Conservation (phyloP, 768 basidiomycete species). For the Chalciporus sphaerocephalus region DNA sequence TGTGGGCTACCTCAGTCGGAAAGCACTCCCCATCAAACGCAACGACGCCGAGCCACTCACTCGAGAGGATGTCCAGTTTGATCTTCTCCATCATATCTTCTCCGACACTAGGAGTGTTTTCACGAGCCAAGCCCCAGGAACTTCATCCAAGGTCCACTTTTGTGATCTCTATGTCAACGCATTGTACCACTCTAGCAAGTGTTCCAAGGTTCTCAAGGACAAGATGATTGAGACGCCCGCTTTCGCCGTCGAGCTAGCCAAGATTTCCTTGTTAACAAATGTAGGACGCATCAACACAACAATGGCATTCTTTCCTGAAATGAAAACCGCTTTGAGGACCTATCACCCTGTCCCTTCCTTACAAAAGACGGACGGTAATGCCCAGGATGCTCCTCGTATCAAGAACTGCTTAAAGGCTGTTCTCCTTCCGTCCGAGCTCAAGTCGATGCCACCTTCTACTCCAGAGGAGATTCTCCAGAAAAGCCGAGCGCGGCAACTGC, state of each 20-base stretch:
- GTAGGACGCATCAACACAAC: constrained; percentile 91
- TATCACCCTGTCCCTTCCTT: constrained; percentile 87
- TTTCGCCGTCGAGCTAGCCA: constrained; percentile 75
- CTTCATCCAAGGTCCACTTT: constrained; percentile 60
- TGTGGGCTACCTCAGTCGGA: constrained; percentile 56
- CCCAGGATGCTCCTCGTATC: constrained; percentile 88
- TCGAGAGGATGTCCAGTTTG: constrained; percentile 81
- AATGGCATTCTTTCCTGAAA: constrained; percentile 90
- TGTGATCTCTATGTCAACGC: constrained; percentile 81
- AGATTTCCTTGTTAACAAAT: constrained; percentile 81
- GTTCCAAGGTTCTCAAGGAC: constrained; percentile 82
- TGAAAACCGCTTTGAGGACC: constrained; percentile 85
- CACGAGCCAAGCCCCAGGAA: constrained; percentile 55
- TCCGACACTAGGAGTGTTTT: constrained; percentile 64
- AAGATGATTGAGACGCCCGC: constrained; percentile 81
- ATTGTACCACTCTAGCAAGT: constrained; percentile 74
- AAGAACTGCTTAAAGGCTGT: constrained; percentile 88
- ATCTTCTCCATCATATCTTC: constrained; percentile 79
- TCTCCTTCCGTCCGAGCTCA: constrained; percentile 64
- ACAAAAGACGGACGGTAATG: constrained; percentile 83
- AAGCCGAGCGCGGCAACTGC: constrained; percentile 52
- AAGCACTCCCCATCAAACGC: constrained; percentile 73
- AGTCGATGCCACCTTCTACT: constrained; percentile 60
- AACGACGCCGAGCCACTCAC: constrained; percentile 80
- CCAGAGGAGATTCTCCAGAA: constrained; percentile 70